Conservation (phyloP, 495 filamentous ascomycete species). For the Mycothermus thermophilus region DNA sequence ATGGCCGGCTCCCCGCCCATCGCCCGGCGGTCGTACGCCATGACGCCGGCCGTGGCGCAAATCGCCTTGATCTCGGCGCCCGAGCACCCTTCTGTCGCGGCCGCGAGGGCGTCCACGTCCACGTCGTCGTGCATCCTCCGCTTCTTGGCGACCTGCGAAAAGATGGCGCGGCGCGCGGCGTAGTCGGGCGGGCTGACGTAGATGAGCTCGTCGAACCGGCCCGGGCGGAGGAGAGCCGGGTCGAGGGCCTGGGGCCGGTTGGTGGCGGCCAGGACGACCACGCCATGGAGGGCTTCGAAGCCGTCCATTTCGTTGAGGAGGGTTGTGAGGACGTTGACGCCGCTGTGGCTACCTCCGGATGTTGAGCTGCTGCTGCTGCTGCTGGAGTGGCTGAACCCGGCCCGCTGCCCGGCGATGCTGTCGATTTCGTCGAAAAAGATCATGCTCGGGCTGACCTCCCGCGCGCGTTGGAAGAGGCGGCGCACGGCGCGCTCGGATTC, state of each 20-base stretch:
- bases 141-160: constrained; percentile 44
- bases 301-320: constrained; percentile 95
- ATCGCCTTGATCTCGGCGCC: constrained; percentile 81
- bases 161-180: constrained; percentile 62
- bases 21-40: constrained; percentile 25
- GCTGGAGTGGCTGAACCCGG: constrained; percentile 22
- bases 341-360: constrained; percentile 26
- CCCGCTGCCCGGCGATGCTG: constrained; percentile 66
- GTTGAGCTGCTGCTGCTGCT: neutral
- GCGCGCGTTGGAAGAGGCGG: constrained; percentile 76
- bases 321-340: constrained; percentile 78
- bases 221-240: constrained; percentile 73
- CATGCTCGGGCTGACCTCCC: constrained; percentile 76
- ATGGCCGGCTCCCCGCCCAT: constrained; percentile 34
- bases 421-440: constrained; percentile 99
- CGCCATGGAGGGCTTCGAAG: constrained; percentile 69
- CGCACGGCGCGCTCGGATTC: constrained; percentile 84
- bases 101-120: constrained; percentile 50
- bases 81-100: constrained; percentile 64
- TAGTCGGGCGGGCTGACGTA: constrained; percentile 78
- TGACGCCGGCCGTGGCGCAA: constrained; percentile 39
- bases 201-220: constrained; percentile 76
- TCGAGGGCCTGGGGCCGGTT: constrained; percentile 84
- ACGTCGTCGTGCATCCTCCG: constrained; percentile 50
- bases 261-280: constrained; percentile 86